Percentiles rank a stretch among this genome's conserved stretches.
These are phyloP conservation scores for Globisporangium middletonii DNA, from an alignment of 352 stramenopile species.

Conservation along the genomic window DNA sequence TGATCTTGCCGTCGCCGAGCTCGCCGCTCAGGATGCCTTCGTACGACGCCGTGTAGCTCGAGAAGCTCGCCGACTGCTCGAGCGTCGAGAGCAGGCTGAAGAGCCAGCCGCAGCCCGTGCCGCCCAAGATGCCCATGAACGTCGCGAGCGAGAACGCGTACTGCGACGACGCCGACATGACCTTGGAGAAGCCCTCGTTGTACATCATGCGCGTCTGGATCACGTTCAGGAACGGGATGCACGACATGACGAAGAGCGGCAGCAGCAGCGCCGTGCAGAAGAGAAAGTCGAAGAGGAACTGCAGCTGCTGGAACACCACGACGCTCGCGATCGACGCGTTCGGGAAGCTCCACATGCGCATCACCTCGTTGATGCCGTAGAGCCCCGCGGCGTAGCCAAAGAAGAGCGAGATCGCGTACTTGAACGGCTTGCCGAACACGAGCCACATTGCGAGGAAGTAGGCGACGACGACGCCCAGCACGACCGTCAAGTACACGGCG, in stretches of 20 bases:
- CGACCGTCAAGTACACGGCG: constrained; percentile 29
- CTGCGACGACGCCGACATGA: constrained; percentile 74
- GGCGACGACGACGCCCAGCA: constrained; percentile 21
- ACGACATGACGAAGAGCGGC: constrained; percentile 58
- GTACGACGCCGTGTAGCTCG: constrained; percentile 61
- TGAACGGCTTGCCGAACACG: constrained; percentile 31
- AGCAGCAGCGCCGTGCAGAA: constrained; percentile 61
- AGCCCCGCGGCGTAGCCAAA: constrained; percentile 57
- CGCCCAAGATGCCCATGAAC: constrained; percentile 61
- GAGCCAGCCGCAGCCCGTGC: constrained; percentile 55
- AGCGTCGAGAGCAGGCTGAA: constrained; percentile 61
- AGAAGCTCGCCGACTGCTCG: constrained; percentile 57
- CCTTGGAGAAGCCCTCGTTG: constrained; percentile 78
- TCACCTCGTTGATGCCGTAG: constrained; percentile 72
- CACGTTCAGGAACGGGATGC: constrained; percentile 70
- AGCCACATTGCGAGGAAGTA: constrained; percentile 52
- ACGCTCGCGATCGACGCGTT: constrained; percentile 49
- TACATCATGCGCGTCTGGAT: constrained; percentile 87
- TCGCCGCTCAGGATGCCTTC: constrained; percentile 39
- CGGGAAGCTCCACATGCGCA: constrained; percentile 64
- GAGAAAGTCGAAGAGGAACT: constrained; percentile 79
- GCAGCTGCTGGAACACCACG: constrained; percentile 59
- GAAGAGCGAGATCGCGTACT: constrained; percentile 45
- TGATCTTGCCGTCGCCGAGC: constrained; percentile 47
- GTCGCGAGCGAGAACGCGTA: constrained; percentile 69